These are phyloP conservation scores for Rhytidhysteron rufulum DNA, from an alignment of 2,329 filamentous ascomycete genomes.

Conservation along the genomic window DNA sequence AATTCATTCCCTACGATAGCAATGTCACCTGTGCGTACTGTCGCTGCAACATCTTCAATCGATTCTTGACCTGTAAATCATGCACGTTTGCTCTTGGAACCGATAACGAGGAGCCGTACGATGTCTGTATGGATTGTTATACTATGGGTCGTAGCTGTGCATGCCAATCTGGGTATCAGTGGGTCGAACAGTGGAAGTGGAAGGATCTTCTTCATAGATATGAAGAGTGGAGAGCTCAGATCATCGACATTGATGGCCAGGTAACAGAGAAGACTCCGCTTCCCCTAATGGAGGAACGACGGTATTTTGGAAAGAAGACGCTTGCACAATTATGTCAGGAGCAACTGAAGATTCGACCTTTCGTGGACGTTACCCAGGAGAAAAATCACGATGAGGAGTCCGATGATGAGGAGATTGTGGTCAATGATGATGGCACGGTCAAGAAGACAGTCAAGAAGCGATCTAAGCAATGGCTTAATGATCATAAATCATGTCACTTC, in stretches of 20 bases:
- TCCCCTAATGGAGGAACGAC: slow-evolving; percentile 66
- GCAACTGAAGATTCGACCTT: slow-evolving; percentile 74
- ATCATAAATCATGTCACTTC: slow-evolving; percentile 68
- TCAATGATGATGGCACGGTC: slow-evolving; percentile 60
- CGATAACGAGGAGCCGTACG: slow-evolving; percentile 81
- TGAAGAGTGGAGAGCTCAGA: slow-evolving; percentile 75
- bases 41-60: slow-evolving; percentile 93
- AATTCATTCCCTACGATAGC: slow-evolving; percentile 78
- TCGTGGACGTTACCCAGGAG: slow-evolving; percentile 72
- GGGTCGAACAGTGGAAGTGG: slow-evolving; percentile 94
- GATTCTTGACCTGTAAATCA: slow-evolving; percentile 86
- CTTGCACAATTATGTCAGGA: slow-evolving; percentile 93
- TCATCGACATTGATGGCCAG: slow-evolving; percentile 67
- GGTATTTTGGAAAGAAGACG: slow-evolving; percentile 67
- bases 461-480: slow-evolving; percentile 47
- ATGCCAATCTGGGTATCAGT: slow-evolving; percentile 79
- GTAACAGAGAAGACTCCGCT: slow-evolving; percentile 64
- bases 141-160: slow-evolving; percentile 93
- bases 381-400: slow-evolving; percentile 40
- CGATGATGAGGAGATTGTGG: slow-evolving; percentile 52
- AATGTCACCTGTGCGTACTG: slow-evolving; percentile 96
- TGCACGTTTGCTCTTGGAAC: slow-evolving; percentile 67
- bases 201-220: slow-evolving; percentile 71
- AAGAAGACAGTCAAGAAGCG: slow-evolving; percentile 63
- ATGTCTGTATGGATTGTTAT: slow-evolving; percentile 97